These are phyloP conservation scores for Stachybotrys chlorohalonatus DNA, from an alignment of 2,329 filamentous ascomycete species.

Conservation along the genomic window DNA sequence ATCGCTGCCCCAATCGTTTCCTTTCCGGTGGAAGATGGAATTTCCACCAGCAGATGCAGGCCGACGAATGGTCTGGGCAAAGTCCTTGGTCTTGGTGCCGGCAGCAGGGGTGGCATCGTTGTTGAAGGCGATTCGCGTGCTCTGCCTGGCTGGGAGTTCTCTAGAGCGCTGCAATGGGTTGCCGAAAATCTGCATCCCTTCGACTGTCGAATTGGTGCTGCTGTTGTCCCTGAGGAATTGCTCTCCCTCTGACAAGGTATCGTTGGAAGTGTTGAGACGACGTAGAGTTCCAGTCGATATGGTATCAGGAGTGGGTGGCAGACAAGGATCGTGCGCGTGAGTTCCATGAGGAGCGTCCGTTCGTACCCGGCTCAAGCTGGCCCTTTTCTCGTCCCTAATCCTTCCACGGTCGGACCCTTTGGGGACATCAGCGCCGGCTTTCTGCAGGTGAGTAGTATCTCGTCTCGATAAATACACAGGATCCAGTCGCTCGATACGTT, in stretches of 20 bases:
- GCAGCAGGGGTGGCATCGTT: constrained; percentile 6
- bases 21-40: constrained; percentile 28
- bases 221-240: background rate
- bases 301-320: constrained; percentile 52
- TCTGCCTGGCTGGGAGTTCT: background rate
- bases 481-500: constrained; percentile 32
- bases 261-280: constrained; percentile 40
- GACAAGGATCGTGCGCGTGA: constrained; percentile 29
- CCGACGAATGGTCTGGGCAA: constrained; percentile 16
- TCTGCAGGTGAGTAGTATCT: background rate
- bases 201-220: background rate
- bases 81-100: constrained; percentile 6
- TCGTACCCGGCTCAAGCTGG: constrained; percentile 36
- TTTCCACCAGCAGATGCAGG: constrained; percentile 40
- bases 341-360: constrained; percentile 35
- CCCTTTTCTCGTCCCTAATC: constrained; percentile 37
- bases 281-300: constrained; percentile 47
- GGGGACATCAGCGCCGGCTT: background rate
- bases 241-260: constrained; percentile 27
- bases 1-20: constrained; percentile 35
- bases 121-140: background rate
- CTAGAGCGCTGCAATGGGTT: background rate
- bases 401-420: constrained; percentile 3
- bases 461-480: background rate
- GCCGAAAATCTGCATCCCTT: background rate